These are phyloP conservation scores for Globisporangium radiosum DNA, from an alignment of 352 stramenopile genomes.

Conservation along the genomic window DNA sequence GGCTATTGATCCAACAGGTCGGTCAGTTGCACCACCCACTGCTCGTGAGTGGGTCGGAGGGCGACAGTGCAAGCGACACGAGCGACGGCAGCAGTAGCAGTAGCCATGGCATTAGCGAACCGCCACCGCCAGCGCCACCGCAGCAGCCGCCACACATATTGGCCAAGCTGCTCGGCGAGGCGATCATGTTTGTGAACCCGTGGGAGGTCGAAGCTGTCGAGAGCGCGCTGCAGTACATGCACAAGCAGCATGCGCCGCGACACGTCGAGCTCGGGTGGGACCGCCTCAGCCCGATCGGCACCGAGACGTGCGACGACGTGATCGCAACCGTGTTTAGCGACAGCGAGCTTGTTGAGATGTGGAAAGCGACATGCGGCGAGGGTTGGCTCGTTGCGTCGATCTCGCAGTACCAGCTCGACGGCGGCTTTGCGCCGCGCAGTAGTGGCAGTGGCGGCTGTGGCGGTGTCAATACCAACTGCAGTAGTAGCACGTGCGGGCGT, in stretches of 20 bases:
- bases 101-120: background rate
- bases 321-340: constrained; percentile 54
- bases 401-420: constrained; percentile 71
- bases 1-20: constrained; percentile 54
- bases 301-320: constrained; percentile 58
- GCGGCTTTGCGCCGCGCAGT: constrained; percentile 25
- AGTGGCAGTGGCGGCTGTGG: background rate
- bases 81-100: background rate
- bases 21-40: constrained; percentile 40
- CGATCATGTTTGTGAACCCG: constrained; percentile 79
- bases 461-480: background rate
- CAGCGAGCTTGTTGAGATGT: constrained; percentile 59
- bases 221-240: constrained; percentile 62
- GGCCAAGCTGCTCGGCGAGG: constrained; percentile 31
- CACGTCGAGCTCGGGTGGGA: constrained; percentile 78
- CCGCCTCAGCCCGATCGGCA: constrained; percentile 55
- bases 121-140: background rate
- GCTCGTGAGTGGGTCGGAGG: constrained; percentile 23
- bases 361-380: constrained; percentile 61
- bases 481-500: background rate
- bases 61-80: background rate
- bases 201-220: constrained; percentile 74
- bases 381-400: constrained; percentile 80
- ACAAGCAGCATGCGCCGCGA: constrained; percentile 28
- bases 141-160: background rate